A percentile compares a stretch with the other conserved stretches of the same genome.
Evolutionary conservation across 2,329 filamentous ascomycete species (phyloP).

Genomic region (Monosporascus sp.): DNA sequence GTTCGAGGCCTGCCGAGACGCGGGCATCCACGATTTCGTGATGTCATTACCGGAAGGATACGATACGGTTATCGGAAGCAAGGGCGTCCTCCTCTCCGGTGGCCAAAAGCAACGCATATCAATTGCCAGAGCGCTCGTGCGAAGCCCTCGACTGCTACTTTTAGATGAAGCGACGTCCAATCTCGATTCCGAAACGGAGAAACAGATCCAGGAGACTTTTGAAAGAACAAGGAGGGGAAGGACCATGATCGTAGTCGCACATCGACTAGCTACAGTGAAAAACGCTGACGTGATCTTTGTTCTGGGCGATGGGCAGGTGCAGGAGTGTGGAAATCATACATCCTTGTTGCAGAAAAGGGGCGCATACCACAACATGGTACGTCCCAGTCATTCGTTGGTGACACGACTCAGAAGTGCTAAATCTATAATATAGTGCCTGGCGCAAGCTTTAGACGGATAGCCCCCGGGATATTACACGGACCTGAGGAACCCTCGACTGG

Average conservation of each 20-base stretch:
- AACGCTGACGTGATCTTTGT: slow-evolving; percentile 76
- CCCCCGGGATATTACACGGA: no score
- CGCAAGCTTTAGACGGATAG: slow-evolving; percentile 24
- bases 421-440: slow-evolving; percentile 19
- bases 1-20: slow-evolving; percentile 49
- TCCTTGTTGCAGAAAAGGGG: slow-evolving; percentile 46
- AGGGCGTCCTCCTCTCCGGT: slow-evolving; percentile 60
- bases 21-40: slow-evolving; percentile 68
- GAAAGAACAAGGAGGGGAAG: slow-evolving; percentile 54
- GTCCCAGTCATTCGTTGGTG: slow-evolving; percentile 17
- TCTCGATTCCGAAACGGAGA: slow-evolving; percentile 52
- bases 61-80: slow-evolving; percentile 61
- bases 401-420: slow-evolving; percentile 6
- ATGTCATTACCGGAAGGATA: slow-evolving; percentile 62
- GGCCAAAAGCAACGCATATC: slow-evolving; percentile 68
- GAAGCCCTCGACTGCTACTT: slow-evolving; percentile 58
- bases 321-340: slow-evolving; percentile 47
- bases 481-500: no score
- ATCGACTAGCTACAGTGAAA: slow-evolving; percentile 69
- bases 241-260: slow-evolving; percentile 71
- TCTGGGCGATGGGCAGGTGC: slow-evolving; percentile 57
- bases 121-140: slow-evolving; percentile 64
- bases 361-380: slow-evolving; percentile 53
- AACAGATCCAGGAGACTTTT: slow-evolving; percentile 59
- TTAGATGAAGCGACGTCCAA: slow-evolving; percentile 69